Conservation (phyloP, 805 yeast species). For the Candida quercuum region DNA sequence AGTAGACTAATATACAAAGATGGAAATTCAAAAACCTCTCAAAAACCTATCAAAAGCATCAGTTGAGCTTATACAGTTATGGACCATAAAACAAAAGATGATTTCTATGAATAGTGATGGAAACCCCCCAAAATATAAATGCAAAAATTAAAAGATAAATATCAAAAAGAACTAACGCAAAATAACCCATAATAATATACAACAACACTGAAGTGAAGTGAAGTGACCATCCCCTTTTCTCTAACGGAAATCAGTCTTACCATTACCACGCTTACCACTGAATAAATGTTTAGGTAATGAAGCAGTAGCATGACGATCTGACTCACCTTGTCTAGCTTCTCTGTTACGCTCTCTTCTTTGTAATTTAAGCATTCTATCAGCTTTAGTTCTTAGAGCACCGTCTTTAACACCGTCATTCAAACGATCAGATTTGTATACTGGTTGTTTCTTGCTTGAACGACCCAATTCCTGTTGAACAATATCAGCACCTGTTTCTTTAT, state of each 20-base stretch:
- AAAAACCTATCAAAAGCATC: too few relatives aligned
- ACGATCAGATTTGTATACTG: conserved; percentile 64
- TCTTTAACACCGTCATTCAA: conserved; percentile 82
- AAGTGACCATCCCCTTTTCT: conserved; percentile 2
- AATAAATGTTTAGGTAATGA: conserved; percentile 90
- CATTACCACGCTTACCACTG: conserved; percentile 95
- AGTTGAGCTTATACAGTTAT: too few relatives aligned
- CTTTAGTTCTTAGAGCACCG: conserved; percentile 74
- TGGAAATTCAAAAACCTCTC: too few relatives aligned
- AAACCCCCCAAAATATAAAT: too few relatives aligned
- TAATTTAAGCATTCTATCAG: conserved; percentile 80
- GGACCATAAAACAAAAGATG: too few relatives aligned
- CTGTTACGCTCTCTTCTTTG: conserved; percentile 93
- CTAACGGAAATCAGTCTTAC: conserved; percentile 86
- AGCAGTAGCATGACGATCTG: conserved; percentile 85
- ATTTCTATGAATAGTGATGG: too few relatives aligned
- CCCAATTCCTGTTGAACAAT: conserved; percentile 24
- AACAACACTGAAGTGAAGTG: not conserved
- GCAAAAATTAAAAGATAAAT: not conserved
- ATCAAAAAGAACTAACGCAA: not conserved
- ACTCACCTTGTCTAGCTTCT: conserved; percentile 90
- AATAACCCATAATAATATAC: not conserved
- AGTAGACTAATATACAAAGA: too few relatives aligned
- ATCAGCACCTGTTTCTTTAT: conserved; percentile 68
- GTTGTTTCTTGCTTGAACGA: conserved; percentile 27